These are phyloP conservation scores for Ceratocystis diversiconidia DNA, from an alignment of 2,329 filamentous ascomycete species.

Conservation along the genomic window DNA sequence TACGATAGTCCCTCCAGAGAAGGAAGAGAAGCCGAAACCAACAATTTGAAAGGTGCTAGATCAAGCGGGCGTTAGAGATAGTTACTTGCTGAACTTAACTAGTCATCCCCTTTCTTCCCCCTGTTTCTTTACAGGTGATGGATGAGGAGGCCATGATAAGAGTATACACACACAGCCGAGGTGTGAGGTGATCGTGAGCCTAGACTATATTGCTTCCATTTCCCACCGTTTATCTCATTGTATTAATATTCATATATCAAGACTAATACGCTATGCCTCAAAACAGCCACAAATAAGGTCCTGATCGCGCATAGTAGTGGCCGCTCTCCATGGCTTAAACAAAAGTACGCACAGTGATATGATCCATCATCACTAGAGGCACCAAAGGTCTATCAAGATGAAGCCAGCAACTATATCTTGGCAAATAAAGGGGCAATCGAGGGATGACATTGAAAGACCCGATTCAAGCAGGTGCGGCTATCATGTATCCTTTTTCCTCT, in stretches of 20 bases:
- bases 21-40: too few relatives aligned
- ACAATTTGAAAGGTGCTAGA: too few relatives aligned
- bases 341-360: neutral
- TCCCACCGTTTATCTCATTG: neutral
- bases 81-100: too few relatives aligned
- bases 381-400: neutral
- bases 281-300: neutral
- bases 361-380: too few relatives aligned
- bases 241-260: neutral
- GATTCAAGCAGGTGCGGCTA: too few relatives aligned
- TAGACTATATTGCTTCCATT: neutral
- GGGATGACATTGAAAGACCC: neutral
- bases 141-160: too few relatives aligned
- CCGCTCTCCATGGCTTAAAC: neutral
- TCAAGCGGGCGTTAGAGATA: too few relatives aligned
- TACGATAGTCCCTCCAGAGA: too few relatives aligned
- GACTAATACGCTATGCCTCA: neutral
- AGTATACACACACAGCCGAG: too few relatives aligned
- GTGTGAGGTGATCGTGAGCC: too few relatives aligned
- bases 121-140: constrained; percentile 33
- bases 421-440: neutral
- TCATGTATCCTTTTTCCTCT: too few relatives aligned
- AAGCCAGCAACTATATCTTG: neutral
- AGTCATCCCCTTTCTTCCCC: constrained; percentile 18
- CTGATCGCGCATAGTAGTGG: neutral